phyloP scores from a whole-genome alignment of 2,329 filamentous ascomycete species.

The Cadophora sp. region DNA sequence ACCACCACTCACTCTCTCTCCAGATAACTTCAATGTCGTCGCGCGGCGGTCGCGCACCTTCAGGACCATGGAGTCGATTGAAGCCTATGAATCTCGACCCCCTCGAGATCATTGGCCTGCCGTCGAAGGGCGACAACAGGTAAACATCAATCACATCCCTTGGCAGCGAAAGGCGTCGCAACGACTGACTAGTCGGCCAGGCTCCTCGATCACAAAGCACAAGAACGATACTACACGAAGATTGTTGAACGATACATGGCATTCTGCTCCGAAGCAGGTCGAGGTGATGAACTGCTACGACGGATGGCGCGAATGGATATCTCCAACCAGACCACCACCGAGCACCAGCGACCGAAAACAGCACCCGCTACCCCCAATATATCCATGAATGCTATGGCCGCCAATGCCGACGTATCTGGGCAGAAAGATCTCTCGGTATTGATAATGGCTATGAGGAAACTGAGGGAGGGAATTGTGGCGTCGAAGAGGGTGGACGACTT shows the following conservation, averaged over 20 bases:
- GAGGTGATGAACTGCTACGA: constrained; percentile 74
- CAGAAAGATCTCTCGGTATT: constrained; percentile 73
- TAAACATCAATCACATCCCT: constrained; percentile 47
- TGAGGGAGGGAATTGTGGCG: constrained; percentile 88
- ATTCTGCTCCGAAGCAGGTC: constrained; percentile 79
- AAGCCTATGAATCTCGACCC: constrained; percentile 78
- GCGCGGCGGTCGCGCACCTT: constrained; percentile 49
- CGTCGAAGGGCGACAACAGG: constrained; percentile 91
- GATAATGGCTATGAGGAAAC: constrained; percentile 84
- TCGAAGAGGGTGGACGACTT: constrained; percentile 80
- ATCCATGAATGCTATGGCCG: constrained; percentile 22
- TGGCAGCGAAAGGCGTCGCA: background rate
- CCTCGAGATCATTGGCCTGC: constrained; percentile 81
- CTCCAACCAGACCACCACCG: constrained; percentile 31
- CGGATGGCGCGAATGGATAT: constrained; percentile 69
- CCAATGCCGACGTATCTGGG: constrained; percentile 31
- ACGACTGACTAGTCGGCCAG: constrained; percentile 49
- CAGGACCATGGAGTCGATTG: constrained; percentile 71
- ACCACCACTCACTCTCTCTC: constrained; percentile 8
- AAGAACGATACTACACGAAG: constrained; percentile 85
- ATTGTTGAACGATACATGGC: constrained; percentile 90
- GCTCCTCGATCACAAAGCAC: constrained; percentile 75
- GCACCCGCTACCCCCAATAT: constrained; percentile 14
- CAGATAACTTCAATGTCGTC: constrained; percentile 38
- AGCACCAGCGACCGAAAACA: constrained; percentile 34